A percentile compares a stretch with the other conserved stretches of the same genome.
Evolutionary conservation across 768 basidiomycete species (phyloP).

Genomic region (Phlebiopsis gigantea): DNA sequence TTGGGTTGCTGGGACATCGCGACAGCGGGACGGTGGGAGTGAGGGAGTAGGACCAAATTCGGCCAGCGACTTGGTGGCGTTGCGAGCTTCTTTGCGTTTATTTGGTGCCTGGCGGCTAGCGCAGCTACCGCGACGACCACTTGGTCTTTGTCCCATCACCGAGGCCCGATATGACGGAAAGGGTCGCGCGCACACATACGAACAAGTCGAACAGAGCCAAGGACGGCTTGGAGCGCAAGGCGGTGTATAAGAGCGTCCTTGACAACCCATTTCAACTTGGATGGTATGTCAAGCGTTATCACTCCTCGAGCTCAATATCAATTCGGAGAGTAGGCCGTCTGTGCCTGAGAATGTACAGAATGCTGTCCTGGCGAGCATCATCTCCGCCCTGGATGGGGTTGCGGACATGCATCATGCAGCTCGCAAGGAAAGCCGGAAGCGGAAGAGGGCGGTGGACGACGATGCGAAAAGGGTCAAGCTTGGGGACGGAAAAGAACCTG

Average conservation of each 20-base stretch:
- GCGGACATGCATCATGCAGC: constrained; percentile 43
- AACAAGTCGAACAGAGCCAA: constrained; percentile 63
- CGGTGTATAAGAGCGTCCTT: constrained; percentile 63
- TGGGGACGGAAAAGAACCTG: not conserved
- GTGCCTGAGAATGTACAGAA: constrained; percentile 63
- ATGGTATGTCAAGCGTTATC: constrained; percentile 43
- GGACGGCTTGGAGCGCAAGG: constrained; percentile 45
- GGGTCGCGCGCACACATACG: constrained; percentile 45
- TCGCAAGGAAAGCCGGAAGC: constrained; percentile 26
- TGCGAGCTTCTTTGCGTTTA: not conserved
- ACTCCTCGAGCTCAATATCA: not conserved
- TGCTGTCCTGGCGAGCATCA: constrained; percentile 43
- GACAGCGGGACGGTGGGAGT: not conserved
- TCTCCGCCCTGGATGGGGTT: constrained; percentile 46
- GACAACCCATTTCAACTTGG: constrained; percentile 65
- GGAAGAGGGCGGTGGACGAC: constrained; percentile 35
- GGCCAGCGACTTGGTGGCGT: constrained; percentile 1
- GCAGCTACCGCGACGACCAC: not conserved
- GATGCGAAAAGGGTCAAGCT: not conserved
- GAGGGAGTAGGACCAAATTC: not conserved
- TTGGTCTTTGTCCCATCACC: not conserved
- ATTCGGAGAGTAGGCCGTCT: constrained; percentile 19
- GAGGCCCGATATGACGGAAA: constrained; percentile 37
- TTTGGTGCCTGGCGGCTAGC: not conserved
- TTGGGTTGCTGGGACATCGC: not conserved